Conservation (phyloP, 2,329 filamentous ascomycete species). For the Talaromyces sp. region DNA sequence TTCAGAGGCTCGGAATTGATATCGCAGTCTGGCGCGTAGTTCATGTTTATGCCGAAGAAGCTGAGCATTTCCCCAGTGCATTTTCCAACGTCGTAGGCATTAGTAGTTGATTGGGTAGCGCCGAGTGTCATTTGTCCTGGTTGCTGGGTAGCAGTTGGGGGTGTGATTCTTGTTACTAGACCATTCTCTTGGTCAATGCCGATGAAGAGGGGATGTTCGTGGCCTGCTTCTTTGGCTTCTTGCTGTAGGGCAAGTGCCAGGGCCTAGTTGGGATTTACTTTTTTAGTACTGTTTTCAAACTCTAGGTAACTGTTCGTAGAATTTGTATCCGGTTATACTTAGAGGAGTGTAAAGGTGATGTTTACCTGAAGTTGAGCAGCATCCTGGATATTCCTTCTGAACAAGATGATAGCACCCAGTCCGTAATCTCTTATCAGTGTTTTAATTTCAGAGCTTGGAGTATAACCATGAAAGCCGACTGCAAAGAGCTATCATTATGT, state of each 20-base stretch:
- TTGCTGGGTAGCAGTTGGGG: conserved; percentile 39
- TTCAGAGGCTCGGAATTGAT: conserved; percentile 46
- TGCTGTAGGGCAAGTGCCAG: conserved; percentile 37
- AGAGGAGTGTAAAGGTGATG: neutral
- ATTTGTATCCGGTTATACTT: too few relatives aligned
- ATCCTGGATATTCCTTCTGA: conserved; percentile 41
- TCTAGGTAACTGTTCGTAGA: too few relatives aligned
- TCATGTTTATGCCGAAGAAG: conserved; percentile 45
- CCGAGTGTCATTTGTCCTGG: conserved; percentile 46
- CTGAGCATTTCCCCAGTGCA: conserved; percentile 40
- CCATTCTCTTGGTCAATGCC: conserved; percentile 48
- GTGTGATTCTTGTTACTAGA: conserved; percentile 41
- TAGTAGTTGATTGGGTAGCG: conserved; percentile 36
- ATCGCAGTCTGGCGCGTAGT: conserved; percentile 46
- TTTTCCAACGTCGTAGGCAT: conserved; percentile 35
- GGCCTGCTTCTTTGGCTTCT: conserved; percentile 38
- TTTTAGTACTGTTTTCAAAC: neutral
- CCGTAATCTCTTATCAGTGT: conserved; percentile 41
- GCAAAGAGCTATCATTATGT: conserved; percentile 38
- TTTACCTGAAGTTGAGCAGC: conserved; percentile 37
- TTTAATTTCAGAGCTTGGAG: conserved; percentile 41
- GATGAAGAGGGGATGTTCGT: conserved; percentile 42
- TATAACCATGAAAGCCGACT: conserved; percentile 42
- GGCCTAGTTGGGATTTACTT: conserved; percentile 24
- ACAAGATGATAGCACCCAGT: conserved; percentile 42